These are phyloP conservation scores for Saccharomycopsis capsularis DNA, from an alignment of 805 yeast species.

Conservation along the genomic window DNA sequence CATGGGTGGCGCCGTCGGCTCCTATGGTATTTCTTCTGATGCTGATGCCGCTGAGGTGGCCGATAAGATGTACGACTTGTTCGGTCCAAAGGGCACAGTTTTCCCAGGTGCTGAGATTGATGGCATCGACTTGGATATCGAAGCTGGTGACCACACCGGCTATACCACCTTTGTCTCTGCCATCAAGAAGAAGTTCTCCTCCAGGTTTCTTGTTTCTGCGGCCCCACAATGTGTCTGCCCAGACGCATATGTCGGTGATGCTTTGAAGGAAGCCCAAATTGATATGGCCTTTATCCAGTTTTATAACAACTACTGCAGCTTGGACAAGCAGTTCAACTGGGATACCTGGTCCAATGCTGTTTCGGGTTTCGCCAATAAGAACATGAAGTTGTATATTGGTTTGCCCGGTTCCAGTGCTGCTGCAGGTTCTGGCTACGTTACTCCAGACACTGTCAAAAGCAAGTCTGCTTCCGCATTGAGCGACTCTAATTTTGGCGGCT, in stretches of 20 bases:
- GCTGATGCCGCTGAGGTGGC: conserved; percentile 11
- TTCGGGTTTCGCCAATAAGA: conserved; percentile 51
- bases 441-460: conserved; percentile 28
- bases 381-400: conserved; percentile 56
- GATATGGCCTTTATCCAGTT: conserved; percentile 85
- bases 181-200: conserved; percentile 28
- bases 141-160: conserved; percentile 47
- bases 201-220: conserved; percentile 68
- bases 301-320: conserved; percentile 75
- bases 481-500: conserved; percentile 17
- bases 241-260: conserved; percentile 60
- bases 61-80: conserved; percentile 7
- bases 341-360: conserved; percentile 71
- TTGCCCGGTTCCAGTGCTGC: conserved; percentile 32
- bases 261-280: conserved; percentile 50
- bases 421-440: conserved; percentile 14
- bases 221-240: conserved; percentile 93
- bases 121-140: conserved; percentile 92
- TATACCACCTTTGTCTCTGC: conserved; percentile 51
- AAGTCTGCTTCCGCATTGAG: conserved; percentile 20
- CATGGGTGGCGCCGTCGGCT: conserved; percentile 69
- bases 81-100: conserved; percentile 18
- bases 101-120: conserved; percentile 66
- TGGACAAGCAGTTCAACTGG: conserved; percentile 49
- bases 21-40: conserved; percentile 6